Base-by-base conservation (phyloP, 495 filamentous ascomycete species). In the Hyaloscypha variabilis region DNA sequence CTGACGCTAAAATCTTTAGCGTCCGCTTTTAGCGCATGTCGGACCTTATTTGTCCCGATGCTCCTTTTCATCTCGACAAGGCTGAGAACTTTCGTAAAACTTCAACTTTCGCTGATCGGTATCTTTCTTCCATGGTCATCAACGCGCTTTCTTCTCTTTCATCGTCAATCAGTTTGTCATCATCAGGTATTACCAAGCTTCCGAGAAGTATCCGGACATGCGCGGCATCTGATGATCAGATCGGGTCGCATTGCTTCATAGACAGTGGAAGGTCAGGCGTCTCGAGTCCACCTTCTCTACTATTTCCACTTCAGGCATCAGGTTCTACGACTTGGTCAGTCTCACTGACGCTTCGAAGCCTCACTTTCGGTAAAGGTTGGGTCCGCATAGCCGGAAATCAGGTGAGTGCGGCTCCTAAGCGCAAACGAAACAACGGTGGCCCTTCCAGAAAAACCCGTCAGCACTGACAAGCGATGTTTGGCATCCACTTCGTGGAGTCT, bases 381-480 rank as follows among this genome's bases (percentile, higher is more conserved):
- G 14, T 17, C 54, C 58, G 58, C 42, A 49, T 50, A 46, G 2
- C 1, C 42, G 17, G 17, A 14, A 61, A 60, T 50, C 34, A 28
- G 6, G 28, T 49, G 25, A 60, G 58, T 42, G 42, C 39, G 39
- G 39, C 39, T 46, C 28, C 30, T 19, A 6, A 17, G 60, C 17
- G 28, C 23, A 62, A 62, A 62, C 60, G 60, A 62, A 62, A 62
- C 60, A 62, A 54, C 51, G 58, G 58, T 60, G 65, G 30, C 59
- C 13, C 17, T 23, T 52, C 55, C 6, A 58, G 39, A 50, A 64
- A 50, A 39, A 23, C 24, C 57, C 26, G 8, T 39, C 30, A 39
- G 57, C 57, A 59, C 29, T 42, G 28, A 61, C 21, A 31, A 31
- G 30, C 11, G 49, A 59, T 62, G 65, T 67, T 67, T 67, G 65